Evolutionary conservation across 1,139 yeast species (phyloP), one percentile per base, ranked within the genome.

Genomic region (Geotrichum bryndzae): DNA sequence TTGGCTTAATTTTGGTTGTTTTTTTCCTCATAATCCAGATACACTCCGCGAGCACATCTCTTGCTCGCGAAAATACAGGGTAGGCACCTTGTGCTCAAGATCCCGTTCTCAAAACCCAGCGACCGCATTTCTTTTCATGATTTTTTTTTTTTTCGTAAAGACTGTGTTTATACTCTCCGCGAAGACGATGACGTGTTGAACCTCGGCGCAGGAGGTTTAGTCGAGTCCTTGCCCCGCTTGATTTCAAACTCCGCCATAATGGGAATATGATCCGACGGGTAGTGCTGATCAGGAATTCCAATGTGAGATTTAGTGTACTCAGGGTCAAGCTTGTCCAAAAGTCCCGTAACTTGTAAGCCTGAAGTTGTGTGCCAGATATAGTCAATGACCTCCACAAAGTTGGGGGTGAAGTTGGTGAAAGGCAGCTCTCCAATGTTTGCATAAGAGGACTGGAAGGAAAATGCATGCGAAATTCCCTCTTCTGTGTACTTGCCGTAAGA

Each of bases 211-310:
- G 69, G 67, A 15, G 67, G 69, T 52, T 65, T 68, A n/a, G 64
- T 53, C n/a, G 41, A 58, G 23, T 67, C 66, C 54, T 73, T 75
- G 65, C 72, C 75, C 62, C 70, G 70, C 73, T 85, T 85, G 71
- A 90, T 82, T 69, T 85, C 89, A 69, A 91, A 87, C 73, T 86
- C 85, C 35, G 94, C 80, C 62, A 91, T 82, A 66, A 92, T 79
- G 22, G 97, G 94, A 69, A 92, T 84, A 76, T 94, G 98, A 75
- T 94, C 99, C 54, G 97, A 89, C 46, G 98, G 97, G 77, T 88
- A 88, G 73, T 91, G 89, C 23, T 92, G 91, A 73, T 90, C 90
- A 27, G 99, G 99, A 75, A 94, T 86, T 10, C 98, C 99, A 71
- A 94, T 88, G 67, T 86, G 85, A 67, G 86, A 85, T 64, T 83